Evolutionary conservation across 2,329 filamentous ascomycete species (phyloP).

Genomic region (Aspergillus fumigatus): DNA sequence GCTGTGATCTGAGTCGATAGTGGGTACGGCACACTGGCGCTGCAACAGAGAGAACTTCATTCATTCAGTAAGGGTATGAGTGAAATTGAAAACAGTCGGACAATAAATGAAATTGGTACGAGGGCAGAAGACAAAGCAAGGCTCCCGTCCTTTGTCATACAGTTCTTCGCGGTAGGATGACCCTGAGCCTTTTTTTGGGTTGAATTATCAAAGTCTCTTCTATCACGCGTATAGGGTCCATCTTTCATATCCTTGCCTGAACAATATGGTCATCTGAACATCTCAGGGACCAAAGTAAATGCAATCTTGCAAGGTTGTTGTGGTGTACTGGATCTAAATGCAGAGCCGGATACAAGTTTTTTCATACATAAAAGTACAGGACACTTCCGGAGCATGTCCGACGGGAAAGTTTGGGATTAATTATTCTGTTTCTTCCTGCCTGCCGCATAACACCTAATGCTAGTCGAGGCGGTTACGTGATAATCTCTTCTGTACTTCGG

Average conservation of each 20-base stretch:
- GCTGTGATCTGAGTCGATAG: conserved; percentile 11
- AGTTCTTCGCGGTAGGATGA: not conserved
- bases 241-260: not conserved
- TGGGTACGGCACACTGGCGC: not conserved
- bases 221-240: not conserved
- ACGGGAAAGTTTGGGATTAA: not conserved
- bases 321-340: not conserved
- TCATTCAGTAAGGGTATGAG: not conserved
- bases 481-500: not conserved
- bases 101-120: not conserved
- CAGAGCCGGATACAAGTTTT: not conserved
- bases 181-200: too few relatives aligned
- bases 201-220: not conserved
- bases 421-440: not conserved
- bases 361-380: not conserved
- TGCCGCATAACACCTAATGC: not conserved
- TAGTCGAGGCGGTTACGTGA: not conserved
- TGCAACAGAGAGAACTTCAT: not conserved
- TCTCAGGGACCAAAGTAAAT: not conserved
- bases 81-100: not conserved
- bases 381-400: not conserved
- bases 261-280: not conserved
- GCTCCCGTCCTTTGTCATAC: not conserved
- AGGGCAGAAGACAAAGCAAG: not conserved
- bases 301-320: not conserved